Evolutionary conservation across 106 monocot species (phyloP), one percentile per base, ranked within the genome.

Genomic region (Posidonia australis): DNA sequence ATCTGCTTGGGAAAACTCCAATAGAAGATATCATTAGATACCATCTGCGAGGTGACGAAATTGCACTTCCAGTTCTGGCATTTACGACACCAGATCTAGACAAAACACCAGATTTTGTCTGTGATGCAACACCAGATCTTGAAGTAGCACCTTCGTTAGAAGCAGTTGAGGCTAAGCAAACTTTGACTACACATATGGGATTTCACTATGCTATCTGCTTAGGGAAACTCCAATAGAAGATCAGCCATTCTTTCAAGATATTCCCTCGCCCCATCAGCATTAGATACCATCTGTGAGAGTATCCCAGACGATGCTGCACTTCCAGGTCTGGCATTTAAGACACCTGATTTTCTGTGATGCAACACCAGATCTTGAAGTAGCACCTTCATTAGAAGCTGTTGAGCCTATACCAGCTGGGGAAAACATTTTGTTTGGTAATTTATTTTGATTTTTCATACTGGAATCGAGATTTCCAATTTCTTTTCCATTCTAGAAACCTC

Each of bases 191-290:
- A 88, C 84, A 88, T 81, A 46, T 74, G 73, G 13, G 73, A 60
- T 68, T 88, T 88, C 21, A 84, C 88, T 13, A 72, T 70, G 60
- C 70, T 69, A 68, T 84, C 84, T 57, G 84, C 81, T 59, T 70
- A 78, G 11, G 84, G 67, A 63, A 88, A 88, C 48, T 88, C 88
- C 21, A 88, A 72, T 54, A 88, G 25, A 53, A 88, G 84, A 67
- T 88, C 88, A 58, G 88, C 84, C 11, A 84, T 84, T 64, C 84
- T 88, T 65, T 88, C 88, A 56, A 88, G 78, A 74, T 88, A 88
- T 44, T 88, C 88, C 73, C 78, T 76, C 68, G 88, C 84, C 49
- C 84, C 84, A 71, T 88, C 84, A 58, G 79, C 81, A 74, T 74
- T 84, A 24, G 84, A 84, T 18, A 88, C 84, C 88, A 88, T 84